Evolutionary conservation across 768 basidiomycete species (phyloP), one percentile per base, ranked within the genome.

Genomic region (Filobasidium floriforme): DNA sequence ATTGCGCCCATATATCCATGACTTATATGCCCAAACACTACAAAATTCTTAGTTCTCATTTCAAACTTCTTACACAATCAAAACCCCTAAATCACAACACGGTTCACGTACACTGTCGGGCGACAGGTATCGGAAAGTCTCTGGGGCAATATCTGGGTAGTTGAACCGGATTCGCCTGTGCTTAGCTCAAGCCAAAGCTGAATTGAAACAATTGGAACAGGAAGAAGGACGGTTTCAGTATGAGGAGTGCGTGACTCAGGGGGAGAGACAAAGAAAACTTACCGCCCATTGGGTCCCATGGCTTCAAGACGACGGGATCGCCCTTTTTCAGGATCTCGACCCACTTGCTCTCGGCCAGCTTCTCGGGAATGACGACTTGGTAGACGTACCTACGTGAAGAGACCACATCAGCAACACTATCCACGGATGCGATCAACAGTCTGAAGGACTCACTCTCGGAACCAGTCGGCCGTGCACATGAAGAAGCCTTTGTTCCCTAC

Each of bases 281-380:
- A n/a, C n/a, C 65, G 22, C 75, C 89, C 89, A 91, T 88, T 3
- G 90, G 89, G 77, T 97, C 93, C 92, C 92, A 98, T 40, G 88
- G 83, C 1, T 90, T 87, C n/a, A 96, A 80, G 28, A 89, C 86
- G 24, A 83, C 77, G 68, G 81, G 79, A 41, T 90, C 81, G 2
- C 83, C 85, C 10, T 81, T 76, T 71, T 97, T 90, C 65, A 84
- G 88, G 18, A 97, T 85, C 73, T 87, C 84, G 40, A 89, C 86
- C 63, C 92, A 87, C 41, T 90, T 87, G 77, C 85, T 87, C 15
- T 88, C 85, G 19, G 90, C 89, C 66, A 92, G 79, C 37, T 83
- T 81, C 78, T 87, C 88, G 60, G 89, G 90, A 19, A 90, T 85
- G 12, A 96, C 94, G 28, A 94, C 86, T 79, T 98, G 94, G 80